phyloP scores from a whole-genome alignment of 169 alveolate genomes.

The Plasmodium inui region DNA sequence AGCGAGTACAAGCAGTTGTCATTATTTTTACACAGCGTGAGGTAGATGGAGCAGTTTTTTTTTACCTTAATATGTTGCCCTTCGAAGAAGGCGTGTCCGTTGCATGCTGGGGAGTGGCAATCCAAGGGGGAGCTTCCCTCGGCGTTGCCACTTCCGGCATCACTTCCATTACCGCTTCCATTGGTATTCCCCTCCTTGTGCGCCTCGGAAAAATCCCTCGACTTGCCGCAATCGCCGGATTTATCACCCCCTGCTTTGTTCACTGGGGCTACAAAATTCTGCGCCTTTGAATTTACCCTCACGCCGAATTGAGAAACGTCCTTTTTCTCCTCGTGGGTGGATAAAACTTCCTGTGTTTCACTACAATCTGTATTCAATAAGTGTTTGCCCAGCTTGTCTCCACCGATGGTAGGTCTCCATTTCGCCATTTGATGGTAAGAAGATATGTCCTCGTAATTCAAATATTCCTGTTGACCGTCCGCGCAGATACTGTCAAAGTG shows the following conservation, averaged over 20 bases:
- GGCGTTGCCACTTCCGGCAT: neutral
- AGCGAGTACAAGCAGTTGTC: slow-evolving; percentile 97
- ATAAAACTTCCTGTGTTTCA: neutral
- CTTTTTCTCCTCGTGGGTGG: neutral
- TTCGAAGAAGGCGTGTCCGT: slow-evolving; percentile 33
- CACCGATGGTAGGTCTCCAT: slow-evolving; percentile 3
- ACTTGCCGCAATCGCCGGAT: neutral
- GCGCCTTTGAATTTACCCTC: neutral
- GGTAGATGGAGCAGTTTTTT: slow-evolving; percentile 94
- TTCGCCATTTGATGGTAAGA: slow-evolving; percentile 20
- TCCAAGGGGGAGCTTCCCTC: neutral
- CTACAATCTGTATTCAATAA: neutral
- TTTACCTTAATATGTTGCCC: slow-evolving; percentile 91
- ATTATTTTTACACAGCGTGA: slow-evolving; percentile 98
- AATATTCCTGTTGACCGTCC: neutral
- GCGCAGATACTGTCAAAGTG: slow-evolving; percentile 4
- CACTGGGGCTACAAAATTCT: neutral
- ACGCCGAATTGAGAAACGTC: neutral
- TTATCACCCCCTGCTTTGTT: neutral
- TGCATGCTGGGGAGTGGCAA: neutral
- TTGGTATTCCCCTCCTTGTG: neutral
- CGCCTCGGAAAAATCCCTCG: neutral
- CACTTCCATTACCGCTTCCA: neutral
- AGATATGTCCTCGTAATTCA: slow-evolving; percentile 45
- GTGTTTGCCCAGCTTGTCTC: neutral